Evolutionary conservation across 1,284 basidiomycete species (phyloP).

Genomic region (Apiotrichum porosum): DNA sequence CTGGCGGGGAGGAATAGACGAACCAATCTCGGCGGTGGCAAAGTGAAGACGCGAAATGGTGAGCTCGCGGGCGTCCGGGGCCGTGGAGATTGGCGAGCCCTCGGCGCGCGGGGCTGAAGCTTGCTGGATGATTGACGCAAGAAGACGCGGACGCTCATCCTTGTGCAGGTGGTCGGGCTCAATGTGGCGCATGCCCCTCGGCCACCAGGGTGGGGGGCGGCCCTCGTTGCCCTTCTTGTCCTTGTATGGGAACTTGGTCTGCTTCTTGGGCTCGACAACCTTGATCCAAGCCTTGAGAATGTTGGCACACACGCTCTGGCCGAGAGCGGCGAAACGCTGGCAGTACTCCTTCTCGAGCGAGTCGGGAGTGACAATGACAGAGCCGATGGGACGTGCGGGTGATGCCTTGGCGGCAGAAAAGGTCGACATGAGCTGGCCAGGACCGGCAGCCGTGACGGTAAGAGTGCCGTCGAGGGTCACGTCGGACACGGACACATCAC

Average conservation of each 20-base stretch:
- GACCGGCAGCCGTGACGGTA: neutral
- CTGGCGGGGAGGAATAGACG: constrained; percentile 50
- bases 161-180: constrained; percentile 55
- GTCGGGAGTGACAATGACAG: constrained; percentile 28
- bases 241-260: constrained; percentile 54
- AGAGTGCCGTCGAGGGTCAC: constrained; percentile 24
- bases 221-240: constrained; percentile 54
- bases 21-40: constrained; percentile 51
- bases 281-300: constrained; percentile 55
- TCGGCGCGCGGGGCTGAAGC: constrained; percentile 25
- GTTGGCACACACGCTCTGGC: constrained; percentile 53
- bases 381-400: constrained; percentile 26
- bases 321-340: constrained; percentile 47
- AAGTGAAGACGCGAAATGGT: constrained; percentile 50
- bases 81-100: constrained; percentile 8
- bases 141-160: constrained; percentile 51
- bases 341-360: constrained; percentile 40
- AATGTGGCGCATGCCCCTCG: constrained; percentile 51
- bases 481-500: constrained; percentile 4
- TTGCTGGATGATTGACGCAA: constrained; percentile 50
- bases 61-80: constrained; percentile 22
- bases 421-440: constrained; percentile 22
- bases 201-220: constrained; percentile 54
- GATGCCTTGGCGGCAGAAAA: constrained; percentile 24
- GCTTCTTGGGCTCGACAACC: constrained; percentile 56